Base-by-base conservation (phyloP, 2,329 filamentous ascomycete genomes). In the Bretziella fagacearum region DNA sequence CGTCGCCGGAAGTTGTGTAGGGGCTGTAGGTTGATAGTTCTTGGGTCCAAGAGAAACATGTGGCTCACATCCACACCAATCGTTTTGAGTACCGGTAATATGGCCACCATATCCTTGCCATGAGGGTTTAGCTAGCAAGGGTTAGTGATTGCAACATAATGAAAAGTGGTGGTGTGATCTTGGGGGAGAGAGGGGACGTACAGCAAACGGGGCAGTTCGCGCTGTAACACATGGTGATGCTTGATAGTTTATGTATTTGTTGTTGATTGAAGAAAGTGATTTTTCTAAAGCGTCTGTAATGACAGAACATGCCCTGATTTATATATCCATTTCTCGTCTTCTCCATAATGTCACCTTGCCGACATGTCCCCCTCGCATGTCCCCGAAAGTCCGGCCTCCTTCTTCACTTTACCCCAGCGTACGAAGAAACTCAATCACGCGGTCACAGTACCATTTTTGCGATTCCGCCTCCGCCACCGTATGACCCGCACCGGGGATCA, bases 401-500 rank as follows among this genome's bases (percentile, higher is more conserved):
- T 39, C 35, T 39, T 20, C 18, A 39, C 29, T 6, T 39, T 25
- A 30, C 29, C 53, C 29, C 27, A 59, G 37, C 4, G 55, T 56
- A 27, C 54, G 54, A 29, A 76, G 54, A 53, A 75, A 77, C 46
- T 62, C 55, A 2, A 61, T 56, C 0, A 75, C 66, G 13, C 63
- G 64, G 26, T 64, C 59, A 2, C 62, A 65, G 45, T 76, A 59
- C 70, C 70, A 75, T 26, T 63, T 54, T 52, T 67, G 65, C 0
- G 70, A 62, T 22, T 63, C 63, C 0, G 61, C 57, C 33, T 66
- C 58, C 29, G 65, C 59, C 3, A 76, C 70, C 2, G 64, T 63
- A 51, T 77, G 73, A 22, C 62, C 62, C 1, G 73, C 69, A 3
- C 62, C 67, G 3, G 71, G 72, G 47, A 77, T 73, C 8, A 67